Conservation (phyloP, 352 stramenopile genomes). For the Poterioochromonas sp. region DNA sequence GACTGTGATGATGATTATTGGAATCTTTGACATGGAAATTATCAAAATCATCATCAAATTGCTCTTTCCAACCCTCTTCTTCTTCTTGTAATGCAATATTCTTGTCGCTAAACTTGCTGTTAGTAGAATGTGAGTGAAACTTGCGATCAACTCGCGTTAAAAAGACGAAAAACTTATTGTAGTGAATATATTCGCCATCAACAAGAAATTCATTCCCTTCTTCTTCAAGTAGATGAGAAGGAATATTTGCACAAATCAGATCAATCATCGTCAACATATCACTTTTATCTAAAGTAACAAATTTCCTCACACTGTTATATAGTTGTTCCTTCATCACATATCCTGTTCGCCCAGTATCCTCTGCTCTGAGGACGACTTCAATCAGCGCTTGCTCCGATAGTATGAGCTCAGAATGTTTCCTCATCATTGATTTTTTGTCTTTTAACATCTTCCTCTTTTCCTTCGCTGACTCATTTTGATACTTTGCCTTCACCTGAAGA, state of each 20-base stretch:
- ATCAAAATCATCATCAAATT: neutral
- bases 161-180: neutral
- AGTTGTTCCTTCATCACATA: neutral
- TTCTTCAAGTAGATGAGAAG: too few relatives aligned
- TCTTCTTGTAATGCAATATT: neutral
- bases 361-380: neutral
- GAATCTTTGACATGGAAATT: neutral
- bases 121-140: neutral
- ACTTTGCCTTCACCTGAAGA: neutral
- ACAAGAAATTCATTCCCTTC: neutral
- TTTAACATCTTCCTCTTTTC: neutral
- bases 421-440: neutral
- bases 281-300: too few relatives aligned
- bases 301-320: neutral
- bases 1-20: neutral
- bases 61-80: neutral
- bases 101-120: neutral
- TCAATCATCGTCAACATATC: too few relatives aligned
- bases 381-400: neutral
- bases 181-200: neutral
- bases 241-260: too few relatives aligned
- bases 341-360: neutral
- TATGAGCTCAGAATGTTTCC: neutral
- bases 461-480: neutral
- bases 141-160: neutral